Percentiles rank a stretch among this genome's conserved stretches.
phyloP scores from a whole-genome alignment of 73 alveolate species.

The Paraurostyla sp. region DNA sequence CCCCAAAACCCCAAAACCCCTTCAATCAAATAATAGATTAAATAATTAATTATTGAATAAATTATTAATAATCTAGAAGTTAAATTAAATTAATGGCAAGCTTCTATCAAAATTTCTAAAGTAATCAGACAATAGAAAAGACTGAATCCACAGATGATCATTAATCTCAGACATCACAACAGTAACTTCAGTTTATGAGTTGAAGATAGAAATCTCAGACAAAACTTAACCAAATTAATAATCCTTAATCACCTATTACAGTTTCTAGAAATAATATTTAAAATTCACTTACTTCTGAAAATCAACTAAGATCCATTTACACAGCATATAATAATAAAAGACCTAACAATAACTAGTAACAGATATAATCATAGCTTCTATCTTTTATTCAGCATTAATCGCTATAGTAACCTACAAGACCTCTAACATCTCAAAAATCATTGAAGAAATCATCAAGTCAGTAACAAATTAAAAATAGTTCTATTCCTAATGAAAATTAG shows the following conservation, averaged over 20 bases:
- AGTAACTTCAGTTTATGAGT: not conserved
- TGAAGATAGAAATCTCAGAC: not conserved
- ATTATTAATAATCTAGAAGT: not conserved
- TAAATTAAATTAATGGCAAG: not conserved
- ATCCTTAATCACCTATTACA: not conserved
- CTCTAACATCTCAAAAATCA: not conserved
- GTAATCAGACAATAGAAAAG: not conserved
- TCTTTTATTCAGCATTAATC: not conserved
- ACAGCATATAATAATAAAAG: not conserved
- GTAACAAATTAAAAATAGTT: not conserved
- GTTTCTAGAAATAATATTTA: conserved; percentile 1
- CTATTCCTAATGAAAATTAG: not conserved
- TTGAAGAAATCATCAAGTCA: not conserved
- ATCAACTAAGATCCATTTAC: not conserved
- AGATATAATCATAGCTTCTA: not conserved
- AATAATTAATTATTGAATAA: too few species aligned
- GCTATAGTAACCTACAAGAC: not conserved
- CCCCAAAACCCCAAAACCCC: too few species aligned
- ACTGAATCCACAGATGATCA: not conserved
- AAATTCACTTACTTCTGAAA: not conserved
- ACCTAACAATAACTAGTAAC: not conserved
- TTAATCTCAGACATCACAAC: not conserved
- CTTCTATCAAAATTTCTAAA: not conserved
- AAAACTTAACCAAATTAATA: not conserved
- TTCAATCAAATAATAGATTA: too few species aligned